These are phyloP conservation scores for Crotalaria pallida DNA, from an alignment of 306 rosid genomes.

Conservation along the genomic window DNA sequence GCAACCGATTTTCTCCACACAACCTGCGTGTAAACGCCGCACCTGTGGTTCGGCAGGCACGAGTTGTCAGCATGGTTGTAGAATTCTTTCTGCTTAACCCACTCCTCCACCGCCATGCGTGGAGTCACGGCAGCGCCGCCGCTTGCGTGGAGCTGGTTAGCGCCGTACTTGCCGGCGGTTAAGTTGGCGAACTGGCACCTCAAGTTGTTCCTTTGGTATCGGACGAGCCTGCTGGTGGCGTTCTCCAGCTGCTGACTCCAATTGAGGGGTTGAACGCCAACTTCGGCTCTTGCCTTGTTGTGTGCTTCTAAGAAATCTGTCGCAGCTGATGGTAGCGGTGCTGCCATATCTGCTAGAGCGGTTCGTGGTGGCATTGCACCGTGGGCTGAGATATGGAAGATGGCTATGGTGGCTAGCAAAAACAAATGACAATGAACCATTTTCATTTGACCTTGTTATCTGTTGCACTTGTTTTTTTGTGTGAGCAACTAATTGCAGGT, in stretches of 20 bases:
- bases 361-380: not conserved
- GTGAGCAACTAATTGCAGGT: not conserved
- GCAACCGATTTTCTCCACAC: conserved; percentile 67
- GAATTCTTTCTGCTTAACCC: conserved; percentile 65
- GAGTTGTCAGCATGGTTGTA: conserved; percentile 59
- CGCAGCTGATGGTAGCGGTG: conserved; percentile 14
- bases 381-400: not conserved
- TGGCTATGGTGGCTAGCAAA: conserved; percentile 11
- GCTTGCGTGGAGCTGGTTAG: conserved; percentile 50
- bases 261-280: conserved; percentile 54
- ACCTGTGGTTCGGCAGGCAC: conserved; percentile 43
- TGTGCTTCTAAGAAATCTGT: conserved; percentile 53
- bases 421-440: not conserved
- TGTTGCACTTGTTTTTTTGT: not conserved
- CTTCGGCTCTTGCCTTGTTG: conserved; percentile 74
- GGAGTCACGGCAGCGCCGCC: conserved; percentile 46
- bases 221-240: conserved; percentile 35
- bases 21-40: conserved; percentile 79
- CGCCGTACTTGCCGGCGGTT: conserved; percentile 52
- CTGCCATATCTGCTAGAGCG: not conserved
- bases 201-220: conserved; percentile 54
- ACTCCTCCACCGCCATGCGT: conserved; percentile 55
- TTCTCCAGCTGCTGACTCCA: conserved; percentile 63
- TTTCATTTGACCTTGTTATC: not conserved
- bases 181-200: conserved; percentile 63